phyloP scores from a whole-genome alignment of 2,329 filamentous ascomycete genomes.

The Cercospora zeae-maydis region DNA sequence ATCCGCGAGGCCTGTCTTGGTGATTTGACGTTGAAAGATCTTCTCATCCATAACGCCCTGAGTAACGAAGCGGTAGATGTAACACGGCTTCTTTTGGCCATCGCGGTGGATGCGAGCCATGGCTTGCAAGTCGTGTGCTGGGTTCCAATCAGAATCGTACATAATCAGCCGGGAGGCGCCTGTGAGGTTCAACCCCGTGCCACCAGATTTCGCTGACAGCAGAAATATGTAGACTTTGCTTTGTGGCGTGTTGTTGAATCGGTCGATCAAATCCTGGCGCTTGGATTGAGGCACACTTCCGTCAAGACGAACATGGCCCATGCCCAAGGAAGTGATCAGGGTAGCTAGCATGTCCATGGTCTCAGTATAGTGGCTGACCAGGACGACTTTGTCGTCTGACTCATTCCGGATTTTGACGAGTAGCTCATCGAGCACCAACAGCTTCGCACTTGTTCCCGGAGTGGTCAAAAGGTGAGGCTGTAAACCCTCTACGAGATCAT shows the following conservation, averaged over 20 bases:
- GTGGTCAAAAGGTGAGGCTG: conserved; percentile 55
- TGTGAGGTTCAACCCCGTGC: conserved; percentile 66
- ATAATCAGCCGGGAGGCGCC: conserved; percentile 67
- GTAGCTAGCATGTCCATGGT: conserved; percentile 65
- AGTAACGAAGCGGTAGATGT: conserved; percentile 66
- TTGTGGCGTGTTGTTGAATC: conserved; percentile 61
- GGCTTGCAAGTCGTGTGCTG: conserved; percentile 67
- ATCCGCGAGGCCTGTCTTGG: conserved; percentile 66
- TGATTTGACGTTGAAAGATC: conserved; percentile 70
- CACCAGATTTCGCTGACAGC: conserved; percentile 69
- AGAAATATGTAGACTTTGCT: conserved; percentile 64
- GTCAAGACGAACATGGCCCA: conserved; percentile 65
- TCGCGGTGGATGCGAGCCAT: conserved; percentile 73
- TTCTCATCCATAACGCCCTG: conserved; percentile 70
- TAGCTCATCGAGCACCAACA: conserved; percentile 64
- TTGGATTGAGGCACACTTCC: conserved; percentile 62
- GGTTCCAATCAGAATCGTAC: conserved; percentile 75
- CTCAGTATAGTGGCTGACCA: conserved; percentile 73
- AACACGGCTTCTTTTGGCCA: conserved; percentile 64
- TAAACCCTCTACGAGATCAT: conserved; percentile 41
- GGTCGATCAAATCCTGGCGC: conserved; percentile 65
- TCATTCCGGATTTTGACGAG: conserved; percentile 58
- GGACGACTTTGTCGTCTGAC: conserved; percentile 66
- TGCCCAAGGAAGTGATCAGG: conserved; percentile 57
- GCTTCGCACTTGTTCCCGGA: conserved; percentile 60